Evolutionary conservation across 2,329 filamentous ascomycete species (phyloP).

Genomic region (Diaporthe citrichinensis): DNA sequence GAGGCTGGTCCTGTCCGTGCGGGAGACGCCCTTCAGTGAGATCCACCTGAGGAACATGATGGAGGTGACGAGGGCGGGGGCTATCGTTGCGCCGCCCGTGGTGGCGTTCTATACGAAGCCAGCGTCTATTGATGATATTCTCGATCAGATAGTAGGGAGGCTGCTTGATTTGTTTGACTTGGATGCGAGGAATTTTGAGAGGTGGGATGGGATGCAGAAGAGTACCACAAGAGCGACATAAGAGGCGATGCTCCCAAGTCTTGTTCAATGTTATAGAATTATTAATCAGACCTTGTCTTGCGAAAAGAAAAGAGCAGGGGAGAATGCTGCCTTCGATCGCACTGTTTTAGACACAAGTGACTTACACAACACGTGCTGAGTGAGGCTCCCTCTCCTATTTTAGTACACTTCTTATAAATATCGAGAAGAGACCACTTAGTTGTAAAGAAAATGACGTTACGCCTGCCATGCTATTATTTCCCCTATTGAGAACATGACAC

Average conservation of each 20-base stretch:
- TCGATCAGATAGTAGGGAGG: constrained; percentile 61
- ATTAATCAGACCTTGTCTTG: not conserved
- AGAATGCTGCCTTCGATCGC: not conserved
- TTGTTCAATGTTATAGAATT: not conserved
- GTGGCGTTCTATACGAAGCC: constrained; percentile 60
- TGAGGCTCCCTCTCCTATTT: too few relatives aligned
- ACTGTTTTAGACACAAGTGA: too few relatives aligned
- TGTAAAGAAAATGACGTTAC: not conserved
- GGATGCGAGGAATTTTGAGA: constrained; percentile 56
- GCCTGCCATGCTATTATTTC: not conserved
- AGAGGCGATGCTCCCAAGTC: not conserved
- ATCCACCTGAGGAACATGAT: constrained; percentile 64
- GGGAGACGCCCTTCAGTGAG: constrained; percentile 63
- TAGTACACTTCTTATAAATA: not conserved
- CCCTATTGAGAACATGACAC: not conserved
- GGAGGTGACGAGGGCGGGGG: constrained; percentile 52
- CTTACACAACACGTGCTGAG: too few relatives aligned
- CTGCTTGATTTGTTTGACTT: constrained; percentile 61
- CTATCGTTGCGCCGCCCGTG: constrained; percentile 60
- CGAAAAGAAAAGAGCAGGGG: not conserved
- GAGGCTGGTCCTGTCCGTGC: constrained; percentile 55
- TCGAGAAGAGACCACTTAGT: not conserved
- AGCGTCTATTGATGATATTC: constrained; percentile 55
- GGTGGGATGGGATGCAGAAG: constrained; percentile 52
- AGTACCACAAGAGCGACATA: not conserved